These are phyloP conservation scores for Mikania micrantha DNA, from an alignment of 129 eudicot species.

Conservation along the genomic window DNA sequence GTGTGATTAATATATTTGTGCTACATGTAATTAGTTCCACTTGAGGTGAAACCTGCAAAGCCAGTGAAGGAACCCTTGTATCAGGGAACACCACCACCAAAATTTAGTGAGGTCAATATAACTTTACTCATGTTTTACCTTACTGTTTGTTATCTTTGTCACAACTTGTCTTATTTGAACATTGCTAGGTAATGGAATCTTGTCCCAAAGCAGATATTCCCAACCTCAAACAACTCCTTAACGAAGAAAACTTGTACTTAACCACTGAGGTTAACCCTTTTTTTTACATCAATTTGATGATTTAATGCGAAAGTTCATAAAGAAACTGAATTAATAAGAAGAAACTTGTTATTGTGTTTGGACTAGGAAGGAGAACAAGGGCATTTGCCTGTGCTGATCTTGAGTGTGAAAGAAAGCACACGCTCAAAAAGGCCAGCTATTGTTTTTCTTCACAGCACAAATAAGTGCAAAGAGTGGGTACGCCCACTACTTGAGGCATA, in stretches of 20 bases:
- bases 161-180: background rate
- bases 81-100: conserved; percentile 66
- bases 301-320: background rate
- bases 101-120: conserved; percentile 52
- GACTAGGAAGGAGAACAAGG: conserved; percentile 88
- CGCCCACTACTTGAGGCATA: conserved; percentile 93
- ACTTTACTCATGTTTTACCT: background rate
- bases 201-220: conserved; percentile 72
- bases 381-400: conserved; percentile 64
- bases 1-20: background rate
- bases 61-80: conserved; percentile 66
- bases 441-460: conserved; percentile 85
- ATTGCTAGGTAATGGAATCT: conserved; percentile 72
- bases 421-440: conserved; percentile 60
- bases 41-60: conserved; percentile 46
- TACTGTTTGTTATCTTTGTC: background rate
- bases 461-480: conserved; percentile 90
- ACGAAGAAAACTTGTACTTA: conserved; percentile 83
- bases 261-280: conserved; percentile 62
- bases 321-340: background rate
- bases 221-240: conserved; percentile 56
- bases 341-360: conserved; percentile 1
- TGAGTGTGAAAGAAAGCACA: conserved; percentile 60
- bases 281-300: background rate
- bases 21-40: conserved; percentile 50